Percentiles rank a stretch among this genome's conserved stretches.
Evolutionary conservation across 2,329 filamentous ascomycete genomes (phyloP).

Genomic region (Hypoxylon sp.): DNA sequence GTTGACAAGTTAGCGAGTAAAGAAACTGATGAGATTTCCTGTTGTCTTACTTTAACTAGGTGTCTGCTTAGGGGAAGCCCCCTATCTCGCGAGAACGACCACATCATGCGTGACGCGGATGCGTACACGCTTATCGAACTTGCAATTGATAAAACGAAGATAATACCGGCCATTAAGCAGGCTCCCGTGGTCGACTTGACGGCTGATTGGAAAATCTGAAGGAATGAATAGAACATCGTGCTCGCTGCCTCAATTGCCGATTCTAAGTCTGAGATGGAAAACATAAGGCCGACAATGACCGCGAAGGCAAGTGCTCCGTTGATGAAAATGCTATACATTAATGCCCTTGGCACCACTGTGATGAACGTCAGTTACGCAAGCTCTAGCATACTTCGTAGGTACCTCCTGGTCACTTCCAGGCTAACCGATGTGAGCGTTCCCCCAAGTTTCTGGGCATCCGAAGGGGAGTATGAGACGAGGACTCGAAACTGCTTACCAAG

Average conservation of each 20-base stretch:
- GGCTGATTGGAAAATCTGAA: constrained; percentile 43
- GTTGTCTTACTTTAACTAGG: constrained; percentile 36
- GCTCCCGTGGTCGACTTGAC: constrained; percentile 44
- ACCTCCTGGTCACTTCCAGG: neutral
- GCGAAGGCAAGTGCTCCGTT: constrained; percentile 44
- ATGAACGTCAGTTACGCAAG: neutral
- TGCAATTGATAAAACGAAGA: constrained; percentile 43
- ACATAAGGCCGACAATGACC: constrained; percentile 43
- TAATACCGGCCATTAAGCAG: constrained; percentile 41
- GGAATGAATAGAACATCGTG: constrained; percentile 48
- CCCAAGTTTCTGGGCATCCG: neutral
- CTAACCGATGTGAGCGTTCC: neutral
- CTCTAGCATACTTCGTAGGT: neutral
- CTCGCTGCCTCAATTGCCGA: constrained; percentile 35
- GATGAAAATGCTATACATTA: constrained; percentile 44
- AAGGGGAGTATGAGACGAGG: neutral
- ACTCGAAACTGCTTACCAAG: neutral
- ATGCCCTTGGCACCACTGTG: constrained; percentile 39
- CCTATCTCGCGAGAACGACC: constrained; percentile 47
- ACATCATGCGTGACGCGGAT: constrained; percentile 45
- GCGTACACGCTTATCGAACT: constrained; percentile 44
- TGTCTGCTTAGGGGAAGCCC: constrained; percentile 33
- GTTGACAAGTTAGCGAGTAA: neutral
- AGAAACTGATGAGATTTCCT: neutral
- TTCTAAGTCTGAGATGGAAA: constrained; percentile 42